These are phyloP conservation scores for Raphanus hybrid DNA, from an alignment of 441 rosid genomes.

Conservation along the genomic window DNA sequence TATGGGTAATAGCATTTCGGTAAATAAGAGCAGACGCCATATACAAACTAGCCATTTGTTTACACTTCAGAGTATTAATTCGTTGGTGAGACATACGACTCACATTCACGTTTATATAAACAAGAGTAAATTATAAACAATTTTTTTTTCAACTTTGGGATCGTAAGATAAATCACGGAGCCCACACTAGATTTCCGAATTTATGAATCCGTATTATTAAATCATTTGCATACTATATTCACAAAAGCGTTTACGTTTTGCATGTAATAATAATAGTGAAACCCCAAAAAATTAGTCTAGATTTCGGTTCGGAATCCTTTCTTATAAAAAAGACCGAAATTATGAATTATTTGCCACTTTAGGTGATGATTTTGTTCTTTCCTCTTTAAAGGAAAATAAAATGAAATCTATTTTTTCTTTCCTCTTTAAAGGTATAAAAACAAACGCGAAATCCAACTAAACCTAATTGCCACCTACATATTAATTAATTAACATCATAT, in stretches of 20 bases:
- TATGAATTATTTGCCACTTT: background rate
- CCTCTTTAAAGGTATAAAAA: background rate
- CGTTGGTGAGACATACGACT: background rate
- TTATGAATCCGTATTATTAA: background rate
- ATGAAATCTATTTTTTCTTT: background rate
- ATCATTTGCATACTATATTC: background rate
- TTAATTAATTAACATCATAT: background rate
- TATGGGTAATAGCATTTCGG: background rate
- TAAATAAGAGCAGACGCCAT: background rate
- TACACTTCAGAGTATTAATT: background rate
- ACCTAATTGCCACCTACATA: background rate
- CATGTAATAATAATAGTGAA: too few relatives aligned
- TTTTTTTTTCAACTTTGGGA: background rate
- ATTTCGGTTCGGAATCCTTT: too few relatives aligned
- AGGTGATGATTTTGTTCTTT: background rate
- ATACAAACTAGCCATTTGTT: constrained; percentile 1
- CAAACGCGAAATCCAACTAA: background rate
- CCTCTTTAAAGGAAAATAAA: background rate
- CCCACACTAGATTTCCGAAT: background rate
- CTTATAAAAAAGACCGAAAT: too few relatives aligned
- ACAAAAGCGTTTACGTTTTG: too few relatives aligned
- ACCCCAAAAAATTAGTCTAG: too few relatives aligned
- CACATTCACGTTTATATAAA: background rate
- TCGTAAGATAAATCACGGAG: background rate
- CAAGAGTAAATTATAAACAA: background rate